Evolutionary conservation across 148 eudicot genomes (phyloP).

Genomic region (Camellia japonica): DNA sequence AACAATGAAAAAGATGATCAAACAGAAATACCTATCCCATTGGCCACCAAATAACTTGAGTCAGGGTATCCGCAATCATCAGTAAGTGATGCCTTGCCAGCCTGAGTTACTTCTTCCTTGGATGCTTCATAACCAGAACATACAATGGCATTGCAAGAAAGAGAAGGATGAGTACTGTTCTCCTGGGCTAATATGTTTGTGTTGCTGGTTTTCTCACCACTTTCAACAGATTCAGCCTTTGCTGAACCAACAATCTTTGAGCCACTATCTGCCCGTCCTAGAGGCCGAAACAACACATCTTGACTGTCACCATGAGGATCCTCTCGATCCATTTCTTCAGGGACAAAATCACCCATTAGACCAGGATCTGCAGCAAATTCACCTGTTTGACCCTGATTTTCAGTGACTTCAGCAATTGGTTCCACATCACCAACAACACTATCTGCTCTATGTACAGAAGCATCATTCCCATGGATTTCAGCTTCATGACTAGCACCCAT

Average conservation of each 20-base stretch:
- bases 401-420: slow-evolving; percentile 83
- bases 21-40: slow-evolving; percentile 52
- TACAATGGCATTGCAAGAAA: slow-evolving; percentile 94
- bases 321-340: slow-evolving; percentile 74
- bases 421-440: slow-evolving; percentile 94
- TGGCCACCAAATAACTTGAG: slow-evolving; percentile 57
- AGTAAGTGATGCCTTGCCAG: slow-evolving; percentile 57
- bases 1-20: not conserved
- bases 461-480: slow-evolving; percentile 89
- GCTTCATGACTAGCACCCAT: slow-evolving; percentile 99
- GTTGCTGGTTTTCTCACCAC: slow-evolving; percentile 86
- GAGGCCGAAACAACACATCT: slow-evolving; percentile 74
- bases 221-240: slow-evolving; percentile 89
- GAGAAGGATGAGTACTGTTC: slow-evolving; percentile 75
- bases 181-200: slow-evolving; percentile 55
- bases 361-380: slow-evolving; percentile 77
- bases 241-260: slow-evolving; percentile 85
- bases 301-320: slow-evolving; percentile 95
- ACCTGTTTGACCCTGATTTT: slow-evolving; percentile 91
- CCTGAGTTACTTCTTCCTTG: slow-evolving; percentile 95
- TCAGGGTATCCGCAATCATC: slow-evolving; percentile 65
- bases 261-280: slow-evolving; percentile 91
- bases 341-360: slow-evolving; percentile 70
- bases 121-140: slow-evolving; percentile 88
- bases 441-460: slow-evolving; percentile 75